Percentiles rank a stretch among this genome's conserved stretches.
Evolutionary conservation across 192 early-diverging fungal genomes (phyloP).

Genomic region (Diversispora eburnea): DNA sequence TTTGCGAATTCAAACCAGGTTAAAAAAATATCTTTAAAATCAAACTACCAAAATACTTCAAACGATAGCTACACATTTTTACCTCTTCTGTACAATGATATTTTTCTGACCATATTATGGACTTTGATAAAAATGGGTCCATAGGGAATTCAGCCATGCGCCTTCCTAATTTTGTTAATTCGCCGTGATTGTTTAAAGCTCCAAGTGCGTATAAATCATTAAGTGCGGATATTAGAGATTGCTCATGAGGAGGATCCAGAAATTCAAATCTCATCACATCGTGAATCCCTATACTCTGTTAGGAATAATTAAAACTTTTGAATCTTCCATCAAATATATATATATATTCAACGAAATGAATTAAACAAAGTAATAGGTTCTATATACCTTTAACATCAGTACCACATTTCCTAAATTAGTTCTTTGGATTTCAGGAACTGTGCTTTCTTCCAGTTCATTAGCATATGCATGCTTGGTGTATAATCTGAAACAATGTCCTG

Average conservation of each 20-base stretch:
- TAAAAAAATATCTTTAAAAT: not conserved
- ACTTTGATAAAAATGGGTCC: conserved; percentile 93
- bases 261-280: conserved; percentile 97
- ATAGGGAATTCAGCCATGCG: conserved; percentile 98
- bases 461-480: conserved; percentile 89
- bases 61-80: not conserved
- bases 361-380: not conserved
- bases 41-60: not conserved
- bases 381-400: conserved; percentile 71
- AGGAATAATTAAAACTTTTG: conserved; percentile 2
- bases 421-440: conserved; percentile 94
- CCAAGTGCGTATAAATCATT: conserved; percentile 90
- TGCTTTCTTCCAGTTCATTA: conserved; percentile 94
- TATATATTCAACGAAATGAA: not conserved
- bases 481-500: conserved; percentile 95
- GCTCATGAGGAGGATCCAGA: conserved; percentile 95
- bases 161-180: conserved; percentile 92
- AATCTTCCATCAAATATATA: not conserved
- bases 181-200: conserved; percentile 86
- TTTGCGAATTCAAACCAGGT: not conserved
- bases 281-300: conserved; percentile 87
- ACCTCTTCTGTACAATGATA: conserved; percentile 91
- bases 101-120: conserved; percentile 86
- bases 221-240: conserved; percentile 87
- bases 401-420: conserved; percentile 91